phyloP scores from a whole-genome alignment of 495 filamentous ascomycete species.

The Neurospora sp. region DNA sequence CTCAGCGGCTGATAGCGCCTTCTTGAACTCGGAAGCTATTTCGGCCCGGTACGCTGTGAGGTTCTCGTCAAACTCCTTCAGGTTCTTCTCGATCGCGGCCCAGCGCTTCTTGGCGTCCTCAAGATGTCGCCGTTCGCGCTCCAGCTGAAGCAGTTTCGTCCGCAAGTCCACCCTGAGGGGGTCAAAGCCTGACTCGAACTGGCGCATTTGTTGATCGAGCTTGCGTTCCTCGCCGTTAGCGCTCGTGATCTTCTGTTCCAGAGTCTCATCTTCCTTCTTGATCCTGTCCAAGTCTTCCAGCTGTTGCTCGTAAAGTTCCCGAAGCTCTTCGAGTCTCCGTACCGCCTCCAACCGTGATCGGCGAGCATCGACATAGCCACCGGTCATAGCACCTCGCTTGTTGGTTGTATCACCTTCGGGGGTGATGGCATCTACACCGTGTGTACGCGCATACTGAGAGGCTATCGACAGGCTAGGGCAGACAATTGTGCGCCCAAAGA shows the following conservation, averaged over 20 bases:
- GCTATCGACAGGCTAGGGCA: slow-evolving; percentile 82
- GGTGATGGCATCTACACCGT: slow-evolving; percentile 86
- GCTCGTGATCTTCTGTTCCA: slow-evolving; percentile 79
- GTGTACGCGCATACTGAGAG: slow-evolving; percentile 79
- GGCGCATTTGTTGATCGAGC: slow-evolving; percentile 64
- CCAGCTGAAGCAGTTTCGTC: slow-evolving; percentile 57
- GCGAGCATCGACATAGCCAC: slow-evolving; percentile 80
- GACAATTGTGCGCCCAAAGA: slow-evolving; percentile 92
- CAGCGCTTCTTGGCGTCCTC: slow-evolving; percentile 57
- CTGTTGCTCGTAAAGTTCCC: slow-evolving; percentile 62
- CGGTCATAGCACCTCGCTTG: slow-evolving; percentile 87
- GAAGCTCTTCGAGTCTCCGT: slow-evolving; percentile 61
- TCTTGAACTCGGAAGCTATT: slow-evolving; percentile 80
- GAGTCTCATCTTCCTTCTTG: slow-evolving; percentile 52
- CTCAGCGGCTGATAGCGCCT: slow-evolving; percentile 71
- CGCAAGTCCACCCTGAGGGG: slow-evolving; percentile 66
- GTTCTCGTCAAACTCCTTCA: slow-evolving; percentile 66
- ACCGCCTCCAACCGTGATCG: slow-evolving; percentile 78
- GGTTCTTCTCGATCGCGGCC: slow-evolving; percentile 64
- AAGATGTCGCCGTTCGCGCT: slow-evolving; percentile 63
- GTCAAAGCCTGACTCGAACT: slow-evolving; percentile 73
- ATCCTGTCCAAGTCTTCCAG: slow-evolving; percentile 32
- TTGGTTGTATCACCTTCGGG: slow-evolving; percentile 88
- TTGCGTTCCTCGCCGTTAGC: slow-evolving; percentile 75
- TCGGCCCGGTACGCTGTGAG: slow-evolving; percentile 67